phyloP scores from a whole-genome alignment of 2,329 filamentous ascomycete species.

The Chaetomiaceae sp. region DNA sequence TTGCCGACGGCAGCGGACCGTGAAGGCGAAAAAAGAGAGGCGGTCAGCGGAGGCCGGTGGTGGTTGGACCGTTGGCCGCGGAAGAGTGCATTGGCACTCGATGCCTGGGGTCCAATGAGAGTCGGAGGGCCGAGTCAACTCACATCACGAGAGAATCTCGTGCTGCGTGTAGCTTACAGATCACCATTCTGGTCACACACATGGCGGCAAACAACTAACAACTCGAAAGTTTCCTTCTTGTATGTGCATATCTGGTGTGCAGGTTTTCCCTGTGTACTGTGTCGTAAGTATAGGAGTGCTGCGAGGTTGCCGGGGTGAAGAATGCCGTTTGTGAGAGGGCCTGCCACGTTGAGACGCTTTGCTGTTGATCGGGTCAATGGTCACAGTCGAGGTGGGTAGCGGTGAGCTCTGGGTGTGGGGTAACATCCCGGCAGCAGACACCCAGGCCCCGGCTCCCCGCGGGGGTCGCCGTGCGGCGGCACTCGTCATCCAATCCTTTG shows the following conservation, averaged over 20 bases:
- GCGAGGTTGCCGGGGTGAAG: neutral
- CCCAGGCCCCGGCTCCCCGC: conserved; percentile 5
- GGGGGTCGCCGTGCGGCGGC: neutral
- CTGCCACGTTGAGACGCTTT: conserved; percentile 8
- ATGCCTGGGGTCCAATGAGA: conserved; percentile 9
- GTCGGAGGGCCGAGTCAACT: neutral
- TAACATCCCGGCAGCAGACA: conserved; percentile 10
- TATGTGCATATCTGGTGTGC: too few relatives aligned
- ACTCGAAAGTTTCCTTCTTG: too few relatives aligned
- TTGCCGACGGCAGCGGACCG: neutral
- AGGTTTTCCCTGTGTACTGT: too few relatives aligned
- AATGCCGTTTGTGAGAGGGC: neutral
- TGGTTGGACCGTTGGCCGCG: neutral
- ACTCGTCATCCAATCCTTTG: conserved; percentile 1
- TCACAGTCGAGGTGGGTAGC: conserved; percentile 4
- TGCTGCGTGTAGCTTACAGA: conserved; percentile 17
- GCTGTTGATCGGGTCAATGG: neutral
- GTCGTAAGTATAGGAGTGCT: too few relatives aligned
- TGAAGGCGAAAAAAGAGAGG: neutral
- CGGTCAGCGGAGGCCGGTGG: conserved; percentile 6
- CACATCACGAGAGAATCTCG: conserved; percentile 20
- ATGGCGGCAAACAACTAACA: neutral
- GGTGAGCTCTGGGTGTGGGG: conserved; percentile 16
- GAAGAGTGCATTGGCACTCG: conserved; percentile 2
- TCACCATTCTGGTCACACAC: neutral